Percentiles rank a stretch among this genome's conserved stretches.
phyloP scores from a whole-genome alignment of 768 basidiomycete genomes.

The Russula griseocarnosa region DNA sequence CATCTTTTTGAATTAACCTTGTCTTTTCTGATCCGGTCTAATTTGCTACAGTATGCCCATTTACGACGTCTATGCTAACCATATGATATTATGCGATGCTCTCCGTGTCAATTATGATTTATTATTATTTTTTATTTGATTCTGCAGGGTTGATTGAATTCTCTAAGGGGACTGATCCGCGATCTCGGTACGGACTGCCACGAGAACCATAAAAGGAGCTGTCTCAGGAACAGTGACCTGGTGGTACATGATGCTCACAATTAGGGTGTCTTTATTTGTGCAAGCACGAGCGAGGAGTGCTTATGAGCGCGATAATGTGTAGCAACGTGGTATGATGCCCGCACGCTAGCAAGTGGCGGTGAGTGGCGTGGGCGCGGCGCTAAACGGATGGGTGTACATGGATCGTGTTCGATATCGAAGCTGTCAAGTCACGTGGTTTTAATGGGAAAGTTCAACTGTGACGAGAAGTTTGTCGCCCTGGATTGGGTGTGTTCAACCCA shows the following conservation, averaged over 20 bases:
- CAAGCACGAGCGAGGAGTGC: too few relatives aligned
- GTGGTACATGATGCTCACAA: neutral
- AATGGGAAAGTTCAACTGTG: constrained; percentile 6
- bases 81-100: constrained; percentile 13
- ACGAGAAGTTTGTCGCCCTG: neutral
- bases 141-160: neutral
- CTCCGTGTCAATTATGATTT: neutral
- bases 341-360: neutral
- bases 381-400: neutral
- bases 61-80: neutral
- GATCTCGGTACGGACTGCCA: neutral
- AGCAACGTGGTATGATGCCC: too few relatives aligned
- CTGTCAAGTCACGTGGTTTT: neutral
- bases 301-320: neutral
- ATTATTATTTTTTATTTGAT: neutral
- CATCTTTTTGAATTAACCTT: neutral
- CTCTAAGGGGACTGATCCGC: neutral
- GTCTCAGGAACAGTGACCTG: neutral
- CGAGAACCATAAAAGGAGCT: neutral
- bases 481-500: neutral
- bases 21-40: neutral
- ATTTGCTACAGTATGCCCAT: neutral
- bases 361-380: neutral
- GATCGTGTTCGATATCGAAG: too few relatives aligned
- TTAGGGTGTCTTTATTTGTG: too few relatives aligned